Conservation (phyloP, 1,284 basidiomycete genomes). For the Boletus sp. region DNA sequence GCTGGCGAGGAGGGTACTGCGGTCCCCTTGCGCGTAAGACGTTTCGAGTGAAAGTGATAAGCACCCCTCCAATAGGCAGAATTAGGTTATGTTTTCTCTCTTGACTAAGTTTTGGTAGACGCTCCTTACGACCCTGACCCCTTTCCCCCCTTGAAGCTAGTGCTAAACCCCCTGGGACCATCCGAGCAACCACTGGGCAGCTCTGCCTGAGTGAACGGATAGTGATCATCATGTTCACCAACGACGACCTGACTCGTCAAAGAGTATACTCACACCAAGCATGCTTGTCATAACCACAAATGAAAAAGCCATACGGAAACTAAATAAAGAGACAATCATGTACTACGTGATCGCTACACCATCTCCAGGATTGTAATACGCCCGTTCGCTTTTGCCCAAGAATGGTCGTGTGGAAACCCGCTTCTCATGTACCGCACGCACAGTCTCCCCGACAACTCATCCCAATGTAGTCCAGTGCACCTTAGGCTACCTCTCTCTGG, state of each 20-base stretch:
- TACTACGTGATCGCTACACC: conserved; percentile 15
- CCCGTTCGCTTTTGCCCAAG: conserved; percentile 25
- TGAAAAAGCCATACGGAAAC: background rate
- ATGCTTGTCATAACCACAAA: background rate
- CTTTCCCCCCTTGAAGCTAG: too few species aligned
- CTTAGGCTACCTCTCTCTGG: conserved; percentile 10
- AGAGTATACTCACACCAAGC: background rate
- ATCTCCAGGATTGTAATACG: conserved; percentile 27
- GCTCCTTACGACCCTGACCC: too few species aligned
- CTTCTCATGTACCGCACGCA: conserved; percentile 25
- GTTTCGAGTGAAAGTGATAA: conserved; percentile 9
- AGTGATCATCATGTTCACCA: too few species aligned
- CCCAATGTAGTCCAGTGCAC: conserved; percentile 33
- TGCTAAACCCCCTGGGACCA: too few species aligned
- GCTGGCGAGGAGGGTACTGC: conserved; percentile 40
- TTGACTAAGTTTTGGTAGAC: background rate
- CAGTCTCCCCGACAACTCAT: conserved; percentile 29
- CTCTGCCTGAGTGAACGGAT: too few species aligned
- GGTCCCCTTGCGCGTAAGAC: conserved; percentile 42
- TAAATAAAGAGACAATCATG: too few species aligned
- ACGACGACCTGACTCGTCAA: too few species aligned
- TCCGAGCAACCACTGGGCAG: too few species aligned
- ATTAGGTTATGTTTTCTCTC: background rate
- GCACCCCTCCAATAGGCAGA: too few species aligned
- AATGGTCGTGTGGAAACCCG: conserved; percentile 25